A percentile compares a stretch with the other conserved stretches of the same genome.
Evolutionary conservation across 1,284 basidiomycete species (phyloP).

Genomic region (Rhodotorula sp.): DNA sequence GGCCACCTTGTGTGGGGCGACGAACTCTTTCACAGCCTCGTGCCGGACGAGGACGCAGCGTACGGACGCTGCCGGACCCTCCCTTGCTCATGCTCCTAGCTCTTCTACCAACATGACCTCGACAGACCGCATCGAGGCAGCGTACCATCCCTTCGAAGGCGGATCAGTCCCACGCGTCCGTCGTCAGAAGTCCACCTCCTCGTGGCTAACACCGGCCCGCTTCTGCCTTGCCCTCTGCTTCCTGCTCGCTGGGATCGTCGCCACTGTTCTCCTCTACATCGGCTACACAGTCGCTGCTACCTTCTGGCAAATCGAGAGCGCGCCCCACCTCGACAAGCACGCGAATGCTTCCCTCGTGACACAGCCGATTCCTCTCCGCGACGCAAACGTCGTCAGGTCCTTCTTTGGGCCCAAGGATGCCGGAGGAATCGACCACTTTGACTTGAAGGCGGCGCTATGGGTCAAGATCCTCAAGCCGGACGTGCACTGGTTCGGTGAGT

Average conservation of each 20-base stretch:
- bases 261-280: too few relatives aligned
- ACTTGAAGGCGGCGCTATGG: slow-evolving; percentile 9
- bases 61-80: too few relatives aligned
- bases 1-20: too few relatives aligned
- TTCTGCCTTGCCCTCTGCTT: background rate
- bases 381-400: slow-evolving; percentile 1
- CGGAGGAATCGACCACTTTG: slow-evolving; percentile 2
- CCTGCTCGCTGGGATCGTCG: too few relatives aligned
- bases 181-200: too few relatives aligned
- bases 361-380: background rate
- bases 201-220: background rate
- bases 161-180: background rate
- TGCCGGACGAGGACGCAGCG: too few relatives aligned
- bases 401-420: background rate
- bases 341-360: background rate
- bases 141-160: background rate
- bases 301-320: background rate
- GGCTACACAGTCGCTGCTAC: background rate
- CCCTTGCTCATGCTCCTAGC: too few relatives aligned
- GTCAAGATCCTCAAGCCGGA: background rate
- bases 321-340: background rate
- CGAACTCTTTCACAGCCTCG: too few relatives aligned
- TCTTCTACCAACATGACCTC: too few relatives aligned
- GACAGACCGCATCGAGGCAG: background rate
- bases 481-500: background rate